phyloP scores from a whole-genome alignment of 306 rosid genomes.

The Herpetospermum pedunculosum region DNA sequence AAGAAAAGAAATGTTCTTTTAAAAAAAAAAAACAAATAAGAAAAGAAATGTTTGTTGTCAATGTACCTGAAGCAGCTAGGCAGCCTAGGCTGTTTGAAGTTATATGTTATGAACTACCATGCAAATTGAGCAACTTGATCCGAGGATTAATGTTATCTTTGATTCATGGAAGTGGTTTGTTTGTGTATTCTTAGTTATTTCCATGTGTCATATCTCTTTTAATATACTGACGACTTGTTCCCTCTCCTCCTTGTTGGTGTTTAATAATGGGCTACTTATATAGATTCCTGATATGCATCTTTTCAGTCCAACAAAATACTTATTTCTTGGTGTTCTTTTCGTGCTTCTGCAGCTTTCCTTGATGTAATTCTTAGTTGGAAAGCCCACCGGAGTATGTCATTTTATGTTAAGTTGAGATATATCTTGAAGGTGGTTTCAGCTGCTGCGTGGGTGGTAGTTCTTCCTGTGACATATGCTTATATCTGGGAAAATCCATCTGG shows the following conservation, averaged over 20 bases:
- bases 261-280: neutral
- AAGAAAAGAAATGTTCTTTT: neutral
- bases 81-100: too few relatives aligned
- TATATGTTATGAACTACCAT: neutral
- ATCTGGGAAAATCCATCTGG: conserved; percentile 89
- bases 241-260: neutral
- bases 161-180: neutral
- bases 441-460: conserved; percentile 85
- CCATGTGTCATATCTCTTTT: neutral
- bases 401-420: conserved; percentile 76
- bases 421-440: conserved; percentile 80
- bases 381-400: conserved; percentile 69
- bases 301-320: neutral
- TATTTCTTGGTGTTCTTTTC: conserved; percentile 1
- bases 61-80: neutral
- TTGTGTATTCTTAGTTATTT: neutral
- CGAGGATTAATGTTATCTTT: neutral
- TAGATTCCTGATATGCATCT: neutral
- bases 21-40: too few relatives aligned
- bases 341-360: conserved; percentile 59
- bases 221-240: neutral
- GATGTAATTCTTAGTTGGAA: conserved; percentile 97
- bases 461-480: conserved; percentile 86
- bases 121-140: neutral
- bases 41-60: neutral